A percentile compares a stretch with the other conserved stretches of the same genome.
These are phyloP conservation scores for Sicyos baderoa DNA, from an alignment of 306 rosid genomes.

Conservation along the genomic window DNA sequence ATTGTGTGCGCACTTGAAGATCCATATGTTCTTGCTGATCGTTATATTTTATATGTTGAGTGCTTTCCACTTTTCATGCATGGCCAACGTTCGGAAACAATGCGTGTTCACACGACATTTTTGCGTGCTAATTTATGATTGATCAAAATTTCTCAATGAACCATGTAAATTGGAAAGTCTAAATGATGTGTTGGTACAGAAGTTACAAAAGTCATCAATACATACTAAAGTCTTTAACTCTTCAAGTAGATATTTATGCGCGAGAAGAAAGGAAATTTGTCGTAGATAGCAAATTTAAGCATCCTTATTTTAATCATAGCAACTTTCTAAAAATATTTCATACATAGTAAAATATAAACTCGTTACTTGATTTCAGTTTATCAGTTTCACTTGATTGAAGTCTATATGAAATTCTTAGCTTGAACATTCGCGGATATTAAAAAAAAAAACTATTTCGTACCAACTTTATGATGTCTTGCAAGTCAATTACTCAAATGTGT, in stretches of 20 bases:
- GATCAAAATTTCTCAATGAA: no score
- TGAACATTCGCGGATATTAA: no score
- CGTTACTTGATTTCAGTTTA: no score
- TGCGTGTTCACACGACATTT: background rate
- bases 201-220: background rate
- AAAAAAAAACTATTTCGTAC: no score
- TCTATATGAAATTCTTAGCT: no score
- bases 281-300: no score
- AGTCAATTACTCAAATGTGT: background rate
- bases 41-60: background rate
- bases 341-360: no score
- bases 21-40: background rate
- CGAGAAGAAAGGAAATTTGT: background rate
- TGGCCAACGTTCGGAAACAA: background rate
- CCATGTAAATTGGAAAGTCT: background rate
- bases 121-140: no score
- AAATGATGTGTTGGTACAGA: background rate
- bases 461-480: no score
- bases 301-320: no score
- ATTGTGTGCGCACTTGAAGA: background rate
- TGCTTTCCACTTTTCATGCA: background rate
- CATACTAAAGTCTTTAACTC: background rate
- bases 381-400: no score
- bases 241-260: background rate
- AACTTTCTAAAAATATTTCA: no score